These are phyloP conservation scores for Elongisporangium undulatum DNA, from an alignment of 352 stramenopile species.

Conservation along the genomic window DNA sequence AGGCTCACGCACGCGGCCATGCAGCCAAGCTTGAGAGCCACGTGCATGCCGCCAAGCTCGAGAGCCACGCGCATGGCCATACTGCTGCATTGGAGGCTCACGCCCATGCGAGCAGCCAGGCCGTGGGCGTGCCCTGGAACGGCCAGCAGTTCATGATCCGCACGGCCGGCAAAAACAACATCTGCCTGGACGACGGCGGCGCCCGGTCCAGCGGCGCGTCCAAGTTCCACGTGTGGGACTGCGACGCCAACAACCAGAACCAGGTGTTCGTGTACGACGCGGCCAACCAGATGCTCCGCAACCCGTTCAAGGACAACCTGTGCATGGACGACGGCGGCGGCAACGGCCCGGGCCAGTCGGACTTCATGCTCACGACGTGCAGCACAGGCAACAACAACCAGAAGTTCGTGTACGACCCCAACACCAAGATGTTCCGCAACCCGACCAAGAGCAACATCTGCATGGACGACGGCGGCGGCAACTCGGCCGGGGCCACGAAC, in stretches of 20 bases:
- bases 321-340: constrained; percentile 27
- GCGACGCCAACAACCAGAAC: constrained; percentile 16
- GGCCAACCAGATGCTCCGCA: constrained; percentile 20
- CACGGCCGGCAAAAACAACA: constrained; percentile 12
- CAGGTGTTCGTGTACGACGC: constrained; percentile 20
- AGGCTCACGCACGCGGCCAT: too few species aligned
- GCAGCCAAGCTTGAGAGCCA: too few species aligned
- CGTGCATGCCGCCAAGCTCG: too few species aligned
- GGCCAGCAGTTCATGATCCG: constrained; percentile 4
- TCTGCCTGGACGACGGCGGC: constrained; percentile 23
- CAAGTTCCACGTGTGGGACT: constrained; percentile 13
- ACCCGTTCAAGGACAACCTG: constrained; percentile 16
- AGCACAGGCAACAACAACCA: constrained; percentile 26
- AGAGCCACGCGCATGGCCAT: too few species aligned
- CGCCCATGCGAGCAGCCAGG: not conserved
- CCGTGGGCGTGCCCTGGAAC: not conserved
- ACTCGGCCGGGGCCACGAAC: constrained; percentile 8
- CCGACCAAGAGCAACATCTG: constrained; percentile 24
- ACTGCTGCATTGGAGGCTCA: not conserved
- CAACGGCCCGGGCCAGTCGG: constrained; percentile 1
- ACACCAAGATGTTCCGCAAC: constrained; percentile 21
- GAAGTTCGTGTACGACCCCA: constrained; percentile 23
- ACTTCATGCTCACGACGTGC: constrained; percentile 13
- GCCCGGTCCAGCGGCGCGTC: constrained; percentile 7
- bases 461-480: constrained; percentile 23